These are phyloP conservation scores for Capsicum pubescens DNA, from an alignment of 257 asterid species.

Conservation along the genomic window DNA sequence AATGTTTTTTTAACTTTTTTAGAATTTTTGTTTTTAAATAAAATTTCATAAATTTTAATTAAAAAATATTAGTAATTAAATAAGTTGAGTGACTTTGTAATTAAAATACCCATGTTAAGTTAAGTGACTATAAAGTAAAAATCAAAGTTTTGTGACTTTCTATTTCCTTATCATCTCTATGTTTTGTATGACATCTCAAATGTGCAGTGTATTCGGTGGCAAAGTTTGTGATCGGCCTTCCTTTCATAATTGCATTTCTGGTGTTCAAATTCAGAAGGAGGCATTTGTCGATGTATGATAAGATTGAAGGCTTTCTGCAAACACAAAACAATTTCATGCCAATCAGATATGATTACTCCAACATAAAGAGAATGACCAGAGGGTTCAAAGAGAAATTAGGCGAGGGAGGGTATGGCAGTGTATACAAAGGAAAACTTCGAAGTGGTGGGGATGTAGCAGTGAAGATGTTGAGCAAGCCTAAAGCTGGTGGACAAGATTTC, in stretches of 20 bases:
- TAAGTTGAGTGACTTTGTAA: too few relatives aligned
- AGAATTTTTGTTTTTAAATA: too few relatives aligned
- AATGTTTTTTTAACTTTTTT: too few relatives aligned
- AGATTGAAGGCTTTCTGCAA: constrained; percentile 37
- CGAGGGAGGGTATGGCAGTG: constrained; percentile 54
- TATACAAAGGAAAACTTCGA: constrained; percentile 56
- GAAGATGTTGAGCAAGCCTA: constrained; percentile 50
- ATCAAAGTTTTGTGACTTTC: too few relatives aligned
- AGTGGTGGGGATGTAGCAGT: constrained; percentile 55
- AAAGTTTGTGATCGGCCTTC: constrained; percentile 35
- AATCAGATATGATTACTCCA: constrained; percentile 53
- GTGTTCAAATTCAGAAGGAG: constrained; percentile 34
- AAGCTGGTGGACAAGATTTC: constrained; percentile 51
- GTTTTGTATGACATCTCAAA: too few relatives aligned
- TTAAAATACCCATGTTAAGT: too few relatives aligned
- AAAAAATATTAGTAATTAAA: too few relatives aligned
- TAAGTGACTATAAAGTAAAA: too few relatives aligned
- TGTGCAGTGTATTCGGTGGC: background rate
- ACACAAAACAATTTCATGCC: constrained; percentile 40
- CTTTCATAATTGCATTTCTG: constrained; percentile 27
- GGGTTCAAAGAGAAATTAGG: constrained; percentile 54
- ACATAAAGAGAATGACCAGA: constrained; percentile 58
- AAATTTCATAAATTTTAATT: too few relatives aligned
- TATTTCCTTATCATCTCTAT: background rate
- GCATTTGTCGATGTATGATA: constrained; percentile 34